phyloP scores from a whole-genome alignment of 768 basidiomycete genomes.

The Ephemerocybe angulata region DNA sequence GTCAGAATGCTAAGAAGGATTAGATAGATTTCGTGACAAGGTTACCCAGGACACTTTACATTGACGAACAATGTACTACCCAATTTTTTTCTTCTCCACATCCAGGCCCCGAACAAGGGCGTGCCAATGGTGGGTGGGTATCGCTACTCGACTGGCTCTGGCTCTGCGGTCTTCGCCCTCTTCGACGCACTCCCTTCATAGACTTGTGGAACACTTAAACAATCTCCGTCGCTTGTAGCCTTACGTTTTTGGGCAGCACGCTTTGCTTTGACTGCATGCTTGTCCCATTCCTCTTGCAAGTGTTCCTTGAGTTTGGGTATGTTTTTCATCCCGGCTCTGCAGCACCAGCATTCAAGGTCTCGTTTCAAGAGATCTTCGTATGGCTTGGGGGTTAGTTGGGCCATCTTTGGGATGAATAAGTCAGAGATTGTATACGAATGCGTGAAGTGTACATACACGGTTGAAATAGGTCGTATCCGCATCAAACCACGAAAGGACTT shows the following conservation, averaged over 20 bases:
- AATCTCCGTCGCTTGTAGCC: slow-evolving; percentile 14
- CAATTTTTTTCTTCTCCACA: too few relatives aligned
- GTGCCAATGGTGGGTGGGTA: too few relatives aligned
- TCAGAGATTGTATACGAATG: neutral
- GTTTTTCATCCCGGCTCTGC: slow-evolving; percentile 57
- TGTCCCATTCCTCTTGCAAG: slow-evolving; percentile 70
- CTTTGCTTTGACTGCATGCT: slow-evolving; percentile 38
- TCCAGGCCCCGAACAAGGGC: too few relatives aligned
- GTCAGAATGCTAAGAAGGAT: neutral
- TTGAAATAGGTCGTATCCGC: slow-evolving; percentile 48
- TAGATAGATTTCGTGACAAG: too few relatives aligned
- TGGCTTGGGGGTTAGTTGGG: slow-evolving; percentile 42
- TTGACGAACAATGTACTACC: too few relatives aligned
- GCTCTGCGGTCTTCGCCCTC: neutral
- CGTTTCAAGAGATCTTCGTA: slow-evolving; percentile 71
- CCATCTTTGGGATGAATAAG: slow-evolving; percentile 39
- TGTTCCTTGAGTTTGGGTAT: slow-evolving; percentile 76
- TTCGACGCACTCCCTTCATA: neutral
- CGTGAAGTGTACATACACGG: slow-evolving; percentile 7
- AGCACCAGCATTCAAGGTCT: slow-evolving; percentile 66
- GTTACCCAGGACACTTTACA: too few relatives aligned
- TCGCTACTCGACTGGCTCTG: neutral
- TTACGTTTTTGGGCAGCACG: slow-evolving; percentile 39
- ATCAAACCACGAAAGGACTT: slow-evolving; percentile 82
- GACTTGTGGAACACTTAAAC: neutral